phyloP scores from a whole-genome alignment of 306 rosid species.

The Prunus mira region DNA sequence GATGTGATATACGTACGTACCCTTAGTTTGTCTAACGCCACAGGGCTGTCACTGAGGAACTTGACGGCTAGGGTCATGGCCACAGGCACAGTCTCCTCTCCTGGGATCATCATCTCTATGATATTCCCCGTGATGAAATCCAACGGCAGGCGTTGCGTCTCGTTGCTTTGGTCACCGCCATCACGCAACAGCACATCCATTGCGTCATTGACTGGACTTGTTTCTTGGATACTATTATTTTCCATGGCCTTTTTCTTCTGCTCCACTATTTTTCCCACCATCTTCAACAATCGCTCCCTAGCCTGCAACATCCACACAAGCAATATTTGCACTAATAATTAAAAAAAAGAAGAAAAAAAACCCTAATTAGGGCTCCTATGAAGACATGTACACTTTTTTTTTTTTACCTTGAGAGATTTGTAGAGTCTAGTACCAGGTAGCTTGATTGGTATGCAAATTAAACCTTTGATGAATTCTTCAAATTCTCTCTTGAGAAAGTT shows the following conservation, averaged over 20 bases:
- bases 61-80: slow-evolving; percentile 78
- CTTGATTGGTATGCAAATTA: slow-evolving; percentile 82
- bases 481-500: slow-evolving; percentile 64
- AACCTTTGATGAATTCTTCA: slow-evolving; percentile 75
- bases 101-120: slow-evolving; percentile 83
- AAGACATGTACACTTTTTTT: neutral
- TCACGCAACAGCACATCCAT: slow-evolving; percentile 70
- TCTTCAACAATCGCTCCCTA: slow-evolving; percentile 68
- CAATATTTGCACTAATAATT: neutral
- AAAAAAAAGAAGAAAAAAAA: too few species aligned
- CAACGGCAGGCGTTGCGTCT: slow-evolving; percentile 27
- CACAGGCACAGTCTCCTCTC: slow-evolving; percentile 86
- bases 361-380: too few species aligned
- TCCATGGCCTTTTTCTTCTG: slow-evolving; percentile 33
- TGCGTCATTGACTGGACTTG: slow-evolving; percentile 44
- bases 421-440: slow-evolving; percentile 78
- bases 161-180: slow-evolving; percentile 27
- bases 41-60: slow-evolving; percentile 56
- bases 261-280: slow-evolving; percentile 51
- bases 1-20: slow-evolving; percentile 33
- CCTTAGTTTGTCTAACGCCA: slow-evolving; percentile 47
- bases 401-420: slow-evolving; percentile 75
- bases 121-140: slow-evolving; percentile 71
- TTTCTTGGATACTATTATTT: neutral
- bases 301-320: slow-evolving; percentile 44